Conservation (phyloP, 176 grass and related monocot species). For the barley (Hordeum vulgare) region MorexV3_pseudomolecules_assembly NC_058519.1:477304729-477305228, state of each 20-base stretch:
- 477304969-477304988: constrained; percentile 52
- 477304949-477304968: constrained; percentile 37
- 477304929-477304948: constrained; percentile 29
- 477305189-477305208: constrained; percentile 36
- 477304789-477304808: constrained; percentile 33
- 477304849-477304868: constrained; percentile 32
- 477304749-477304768: constrained; percentile 26
- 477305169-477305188: constrained; percentile 19
- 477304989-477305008: constrained; percentile 45
- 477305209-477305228: constrained; percentile 42
- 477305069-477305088: constrained; percentile 48
- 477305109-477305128: constrained; percentile 76
- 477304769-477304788: constrained; percentile 21
- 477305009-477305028: constrained; percentile 22
- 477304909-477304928: constrained; percentile 32
- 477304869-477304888: constrained; percentile 21
- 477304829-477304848: constrained; percentile 31
- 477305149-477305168: constrained; percentile 41
- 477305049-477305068: constrained; percentile 31
- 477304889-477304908: constrained; percentile 22
- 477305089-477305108: constrained; percentile 80
- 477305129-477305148: constrained; percentile 69
- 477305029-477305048: constrained; percentile 31
- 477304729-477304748: constrained; percentile 25
- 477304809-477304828: constrained; percentile 15